Evolutionary conservation across 2,329 filamentous ascomycete species (phyloP).

Genomic region (Stagonosporopsis rhizophila): DNA sequence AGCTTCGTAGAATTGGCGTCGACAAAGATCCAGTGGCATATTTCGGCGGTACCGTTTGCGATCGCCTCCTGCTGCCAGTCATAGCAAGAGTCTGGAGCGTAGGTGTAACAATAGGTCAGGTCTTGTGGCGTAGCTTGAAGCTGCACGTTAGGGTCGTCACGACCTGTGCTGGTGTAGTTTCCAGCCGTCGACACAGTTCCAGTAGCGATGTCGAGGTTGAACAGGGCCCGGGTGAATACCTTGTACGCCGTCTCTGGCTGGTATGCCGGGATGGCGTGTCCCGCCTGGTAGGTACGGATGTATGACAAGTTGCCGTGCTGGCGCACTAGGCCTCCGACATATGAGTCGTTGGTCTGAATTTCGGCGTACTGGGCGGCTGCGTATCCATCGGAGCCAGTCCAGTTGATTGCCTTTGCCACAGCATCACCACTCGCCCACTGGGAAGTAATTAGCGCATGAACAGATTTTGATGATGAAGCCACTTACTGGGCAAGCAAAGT

Average conservation of each 20-base stretch:
- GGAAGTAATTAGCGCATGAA: slow-evolving; percentile 24
- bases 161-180: slow-evolving; percentile 23
- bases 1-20: slow-evolving; percentile 27
- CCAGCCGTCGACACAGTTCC: slow-evolving; percentile 36
- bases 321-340: slow-evolving; percentile 54
- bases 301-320: slow-evolving; percentile 50
- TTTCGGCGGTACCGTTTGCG: slow-evolving; percentile 22
- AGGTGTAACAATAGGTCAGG: slow-evolving; percentile 29
- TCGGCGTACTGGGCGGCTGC: slow-evolving; percentile 40
- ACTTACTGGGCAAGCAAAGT: slow-evolving; percentile 54
- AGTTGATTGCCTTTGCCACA: slow-evolving; percentile 49
- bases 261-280: slow-evolving; percentile 51
- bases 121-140: slow-evolving; percentile 14
- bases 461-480: not conserved
- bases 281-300: slow-evolving; percentile 47
- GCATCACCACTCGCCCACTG: slow-evolving; percentile 51
- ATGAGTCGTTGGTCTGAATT: slow-evolving; percentile 46
- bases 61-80: slow-evolving; percentile 23
- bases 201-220: slow-evolving; percentile 55
- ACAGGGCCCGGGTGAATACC: slow-evolving; percentile 57
- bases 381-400: slow-evolving; percentile 35
- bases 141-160: slow-evolving; percentile 23
- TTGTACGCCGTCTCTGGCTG: slow-evolving; percentile 58
- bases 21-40: slow-evolving; percentile 29
- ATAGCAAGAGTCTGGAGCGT: slow-evolving; percentile 22